Evolutionary conservation across 2,329 filamentous ascomycete genomes (phyloP).

Genomic region (Escovopsis sp.): DNA sequence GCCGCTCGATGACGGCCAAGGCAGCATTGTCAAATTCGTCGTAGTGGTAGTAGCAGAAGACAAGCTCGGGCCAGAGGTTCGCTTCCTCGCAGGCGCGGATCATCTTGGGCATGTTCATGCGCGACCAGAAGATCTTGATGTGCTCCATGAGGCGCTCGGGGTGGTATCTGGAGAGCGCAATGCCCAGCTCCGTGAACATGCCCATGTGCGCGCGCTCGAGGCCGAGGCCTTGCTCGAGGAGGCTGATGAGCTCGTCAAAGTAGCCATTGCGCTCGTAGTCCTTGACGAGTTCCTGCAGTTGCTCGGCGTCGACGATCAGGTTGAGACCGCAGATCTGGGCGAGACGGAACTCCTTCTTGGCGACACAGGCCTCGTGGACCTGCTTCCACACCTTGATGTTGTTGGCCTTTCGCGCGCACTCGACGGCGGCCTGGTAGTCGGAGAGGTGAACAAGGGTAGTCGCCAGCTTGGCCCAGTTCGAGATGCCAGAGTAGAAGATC

Average conservation of each 20-base stretch:
- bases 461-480: conserved; percentile 98
- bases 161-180: conserved; percentile 86
- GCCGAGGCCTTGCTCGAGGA: conserved; percentile 89
- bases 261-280: conserved; percentile 96
- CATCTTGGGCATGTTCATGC: conserved; percentile 96
- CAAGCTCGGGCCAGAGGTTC: conserved; percentile 91
- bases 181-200: conserved; percentile 88
- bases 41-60: conserved; percentile 97
- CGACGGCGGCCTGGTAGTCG: conserved; percentile 94
- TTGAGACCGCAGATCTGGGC: conserved; percentile 98
- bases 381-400: conserved; percentile 99
- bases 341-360: conserved; percentile 97
- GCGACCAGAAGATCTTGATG: conserved; percentile 93
- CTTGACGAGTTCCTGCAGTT: conserved; percentile 81
- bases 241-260: conserved; percentile 91
- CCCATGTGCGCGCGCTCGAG: conserved; percentile 90
- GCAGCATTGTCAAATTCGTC: conserved; percentile 97
- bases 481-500: conserved; percentile 97
- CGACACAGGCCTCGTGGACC: conserved; percentile 89
- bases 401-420: conserved; percentile 96
- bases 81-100: conserved; percentile 88
- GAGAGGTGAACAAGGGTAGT: conserved; percentile 94
- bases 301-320: conserved; percentile 92
- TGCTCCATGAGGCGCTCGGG: conserved; percentile 97
- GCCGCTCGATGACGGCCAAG: conserved; percentile 93